A percentile compares a stretch with the other conserved stretches of the same genome.
These are phyloP conservation scores for Plasmopara halstedii DNA, from an alignment of 352 stramenopile genomes.

Conservation along the genomic window DNA sequence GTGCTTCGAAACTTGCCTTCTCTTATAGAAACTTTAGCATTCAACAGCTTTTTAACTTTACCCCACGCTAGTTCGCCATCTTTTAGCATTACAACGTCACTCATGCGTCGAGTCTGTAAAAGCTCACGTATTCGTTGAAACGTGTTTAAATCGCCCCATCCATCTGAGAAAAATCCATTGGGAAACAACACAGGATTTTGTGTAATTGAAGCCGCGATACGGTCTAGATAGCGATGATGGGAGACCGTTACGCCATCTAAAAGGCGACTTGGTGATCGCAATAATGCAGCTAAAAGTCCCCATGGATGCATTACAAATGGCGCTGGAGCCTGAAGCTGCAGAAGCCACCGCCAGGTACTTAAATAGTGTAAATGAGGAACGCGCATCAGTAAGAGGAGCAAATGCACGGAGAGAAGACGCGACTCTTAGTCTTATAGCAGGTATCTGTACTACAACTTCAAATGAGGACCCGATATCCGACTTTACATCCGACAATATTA, in stretches of 20 bases:
- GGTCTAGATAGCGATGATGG: conserved; percentile 68
- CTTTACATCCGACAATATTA: no score
- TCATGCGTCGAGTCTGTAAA: conserved; percentile 58
- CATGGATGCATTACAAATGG: conserved; percentile 44
- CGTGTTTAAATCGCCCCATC: conserved; percentile 68
- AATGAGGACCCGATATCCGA: no score
- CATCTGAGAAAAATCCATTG: conserved; percentile 72
- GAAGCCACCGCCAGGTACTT: conserved; percentile 18
- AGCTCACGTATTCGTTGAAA: conserved; percentile 42
- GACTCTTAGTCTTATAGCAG: no score
- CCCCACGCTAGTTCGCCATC: conserved; percentile 28
- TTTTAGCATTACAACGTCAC: conserved; percentile 34
- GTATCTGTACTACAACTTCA: no score
- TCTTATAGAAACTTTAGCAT: conserved; percentile 33
- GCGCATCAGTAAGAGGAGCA: conserved; percentile 6
- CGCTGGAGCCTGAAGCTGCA: conserved; percentile 13
- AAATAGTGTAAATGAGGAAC: not conserved
- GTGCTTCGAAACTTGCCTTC: conserved; percentile 55
- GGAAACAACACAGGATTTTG: conserved; percentile 73
- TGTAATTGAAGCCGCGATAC: conserved; percentile 53
- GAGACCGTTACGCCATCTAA: conserved; percentile 49
- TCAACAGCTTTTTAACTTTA: conserved; percentile 12
- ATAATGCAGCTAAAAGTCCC: conserved; percentile 39
- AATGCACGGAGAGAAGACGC: no score
- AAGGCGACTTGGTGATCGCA: conserved; percentile 50